phyloP scores from a whole-genome alignment of 768 basidiomycete genomes.

The Lentinula raphanica region DNA sequence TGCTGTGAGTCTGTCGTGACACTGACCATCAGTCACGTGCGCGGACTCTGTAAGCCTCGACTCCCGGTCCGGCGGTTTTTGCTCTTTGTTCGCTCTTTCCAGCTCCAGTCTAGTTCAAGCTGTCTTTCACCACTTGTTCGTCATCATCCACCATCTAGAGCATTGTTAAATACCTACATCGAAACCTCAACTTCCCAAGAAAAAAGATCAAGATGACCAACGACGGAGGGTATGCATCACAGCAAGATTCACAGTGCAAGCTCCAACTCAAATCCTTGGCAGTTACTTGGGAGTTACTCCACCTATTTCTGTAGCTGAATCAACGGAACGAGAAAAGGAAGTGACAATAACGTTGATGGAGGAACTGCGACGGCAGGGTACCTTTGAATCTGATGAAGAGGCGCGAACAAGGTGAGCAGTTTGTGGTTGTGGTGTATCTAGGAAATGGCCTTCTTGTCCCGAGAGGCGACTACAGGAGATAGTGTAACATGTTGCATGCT shows the following conservation, averaged over 20 bases:
- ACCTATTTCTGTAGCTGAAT: constrained; percentile 75
- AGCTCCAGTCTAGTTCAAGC: too few species aligned
- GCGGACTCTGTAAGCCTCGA: too few species aligned
- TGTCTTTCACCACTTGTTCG: background rate
- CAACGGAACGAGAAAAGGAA: constrained; percentile 74
- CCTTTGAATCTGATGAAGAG: constrained; percentile 88
- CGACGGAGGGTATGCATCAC: constrained; percentile 32
- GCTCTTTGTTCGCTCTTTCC: background rate
- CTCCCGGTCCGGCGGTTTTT: background rate
- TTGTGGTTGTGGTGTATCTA: background rate
- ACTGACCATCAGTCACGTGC: too few species aligned
- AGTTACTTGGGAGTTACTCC: constrained; percentile 82
- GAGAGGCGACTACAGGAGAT: background rate
- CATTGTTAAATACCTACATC: background rate
- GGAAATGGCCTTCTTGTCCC: background rate
- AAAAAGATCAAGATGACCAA: constrained; percentile 28
- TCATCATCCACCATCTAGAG: background rate
- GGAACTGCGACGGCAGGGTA: constrained; percentile 79
- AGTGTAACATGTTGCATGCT: background rate
- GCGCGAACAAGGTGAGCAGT: constrained; percentile 73
- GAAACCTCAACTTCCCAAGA: background rate
- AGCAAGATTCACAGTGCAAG: constrained; percentile 10
- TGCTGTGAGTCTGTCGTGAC: too few species aligned
- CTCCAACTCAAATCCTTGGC: constrained; percentile 10
- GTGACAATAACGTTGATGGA: constrained; percentile 84